phyloP scores from a whole-genome alignment of 2,329 filamentous ascomycete species.

The Alternaria sp. region DNA sequence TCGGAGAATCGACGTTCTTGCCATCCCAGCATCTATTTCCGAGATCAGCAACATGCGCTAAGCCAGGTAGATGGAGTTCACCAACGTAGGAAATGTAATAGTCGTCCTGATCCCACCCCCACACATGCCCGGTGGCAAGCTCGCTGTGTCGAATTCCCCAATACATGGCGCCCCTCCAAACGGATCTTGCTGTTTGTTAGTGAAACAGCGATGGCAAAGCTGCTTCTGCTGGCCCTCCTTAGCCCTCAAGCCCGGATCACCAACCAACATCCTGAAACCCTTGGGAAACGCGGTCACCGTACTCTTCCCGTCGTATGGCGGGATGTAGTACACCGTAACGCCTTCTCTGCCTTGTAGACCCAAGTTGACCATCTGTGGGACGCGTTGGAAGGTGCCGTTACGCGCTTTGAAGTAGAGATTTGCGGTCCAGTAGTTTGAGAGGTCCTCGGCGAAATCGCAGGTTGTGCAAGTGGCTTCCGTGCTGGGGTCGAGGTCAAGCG shows the following conservation, averaged over 20 bases:
- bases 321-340: constrained; percentile 40
- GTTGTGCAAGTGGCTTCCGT: constrained; percentile 28
- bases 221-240: constrained; percentile 35
- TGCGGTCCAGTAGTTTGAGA: constrained; percentile 36
- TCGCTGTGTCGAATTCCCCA: constrained; percentile 29
- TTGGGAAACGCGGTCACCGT: constrained; percentile 44
- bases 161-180: constrained; percentile 50
- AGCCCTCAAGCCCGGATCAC: constrained; percentile 25
- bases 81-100: constrained; percentile 53
- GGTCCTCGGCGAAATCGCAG: constrained; percentile 30
- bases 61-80: not conserved
- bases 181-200: constrained; percentile 50
- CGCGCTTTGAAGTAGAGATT: constrained; percentile 34
- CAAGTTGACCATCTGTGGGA: constrained; percentile 37
- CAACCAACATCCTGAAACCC: constrained; percentile 38
- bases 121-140: constrained; percentile 31
- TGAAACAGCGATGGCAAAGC: constrained; percentile 55
- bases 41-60: not conserved
- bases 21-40: constrained; percentile 53
- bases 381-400: constrained; percentile 39
- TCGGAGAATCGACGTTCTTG: constrained; percentile 55
- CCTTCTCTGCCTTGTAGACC: constrained; percentile 31
- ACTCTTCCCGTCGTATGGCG: constrained; percentile 39
- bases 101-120: constrained; percentile 55
- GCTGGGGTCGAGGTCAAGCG: constrained; percentile 24